Evolutionary conservation across 768 basidiomycete species (phyloP).

Genomic region (Tulasnella calospora): DNA sequence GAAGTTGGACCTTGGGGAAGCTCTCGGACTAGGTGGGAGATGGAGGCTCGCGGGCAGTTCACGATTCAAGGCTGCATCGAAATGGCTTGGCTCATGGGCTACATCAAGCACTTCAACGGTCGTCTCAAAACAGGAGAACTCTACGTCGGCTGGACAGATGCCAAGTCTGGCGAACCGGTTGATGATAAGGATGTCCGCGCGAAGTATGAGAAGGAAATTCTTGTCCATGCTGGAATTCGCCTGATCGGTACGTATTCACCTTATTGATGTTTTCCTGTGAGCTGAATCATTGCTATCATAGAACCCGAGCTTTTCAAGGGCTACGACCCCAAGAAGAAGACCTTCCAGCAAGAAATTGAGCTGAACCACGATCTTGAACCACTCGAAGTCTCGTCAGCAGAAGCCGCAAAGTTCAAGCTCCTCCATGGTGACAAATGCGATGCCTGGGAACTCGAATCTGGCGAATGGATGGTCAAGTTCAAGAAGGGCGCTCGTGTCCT

Average conservation of each 20-base stretch:
- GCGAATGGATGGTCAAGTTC: constrained; percentile 97
- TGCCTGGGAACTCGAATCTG: constrained; percentile 83
- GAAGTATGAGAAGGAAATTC: constrained; percentile 90
- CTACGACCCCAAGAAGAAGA: constrained; percentile 95
- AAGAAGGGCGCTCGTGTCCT: constrained; percentile 94
- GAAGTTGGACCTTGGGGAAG: constrained; percentile 99
- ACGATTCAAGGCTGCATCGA: constrained; percentile 98
- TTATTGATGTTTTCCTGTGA: not conserved
- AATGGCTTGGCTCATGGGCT: constrained; percentile 99
- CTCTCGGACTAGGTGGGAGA: constrained; percentile 97
- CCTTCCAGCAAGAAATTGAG: constrained; percentile 95
- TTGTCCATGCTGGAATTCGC: constrained; percentile 86
- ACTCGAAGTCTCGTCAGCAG: constrained; percentile 84
- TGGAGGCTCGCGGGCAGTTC: constrained; percentile 96
- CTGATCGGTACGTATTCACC: constrained; percentile 70
- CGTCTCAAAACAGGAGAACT: constrained; percentile 87
- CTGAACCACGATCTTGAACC: constrained; percentile 95
- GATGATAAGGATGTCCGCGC: constrained; percentile 96
- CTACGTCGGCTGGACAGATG: constrained; percentile 98
- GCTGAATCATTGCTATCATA: constrained; percentile 35
- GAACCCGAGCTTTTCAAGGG: constrained; percentile 98
- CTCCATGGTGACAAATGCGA: constrained; percentile 97
- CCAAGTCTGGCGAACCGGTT: constrained; percentile 86
- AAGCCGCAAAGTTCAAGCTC: constrained; percentile 91
- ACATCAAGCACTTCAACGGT: constrained; percentile 98